Conservation (phyloP, 2,329 filamentous ascomycete species). For the Pseudogymnoascus sp. region DNA sequence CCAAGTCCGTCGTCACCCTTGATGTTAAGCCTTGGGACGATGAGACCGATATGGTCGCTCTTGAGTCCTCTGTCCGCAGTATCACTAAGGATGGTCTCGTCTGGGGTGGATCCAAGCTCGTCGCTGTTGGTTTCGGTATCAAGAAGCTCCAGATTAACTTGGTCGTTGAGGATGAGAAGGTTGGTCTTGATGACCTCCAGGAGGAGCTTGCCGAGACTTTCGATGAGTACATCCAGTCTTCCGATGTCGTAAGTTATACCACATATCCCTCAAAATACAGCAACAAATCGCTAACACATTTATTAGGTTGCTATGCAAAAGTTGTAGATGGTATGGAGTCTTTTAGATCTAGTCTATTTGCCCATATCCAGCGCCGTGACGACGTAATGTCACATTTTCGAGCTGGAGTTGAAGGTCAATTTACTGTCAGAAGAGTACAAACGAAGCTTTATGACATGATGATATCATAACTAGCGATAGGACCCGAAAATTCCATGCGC, state of each 20-base stretch:
- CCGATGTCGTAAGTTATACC: conserved; percentile 58
- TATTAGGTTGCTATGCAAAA: conserved; percentile 72
- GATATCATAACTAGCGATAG: conserved; percentile 21
- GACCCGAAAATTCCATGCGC: conserved; percentile 8
- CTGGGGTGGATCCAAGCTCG: conserved; percentile 87
- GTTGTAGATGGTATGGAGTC: conserved; percentile 50
- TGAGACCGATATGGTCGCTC: conserved; percentile 79
- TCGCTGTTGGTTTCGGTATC: conserved; percentile 92
- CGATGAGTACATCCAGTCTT: conserved; percentile 94
- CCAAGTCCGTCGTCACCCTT: conserved; percentile 92
- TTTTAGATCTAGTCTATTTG: conserved; percentile 19
- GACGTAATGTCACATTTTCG: conserved; percentile 19
- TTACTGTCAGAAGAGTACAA: conserved; percentile 15
- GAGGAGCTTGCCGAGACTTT: conserved; percentile 67
- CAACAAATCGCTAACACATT: conserved; percentile 14
- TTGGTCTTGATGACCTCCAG: conserved; percentile 80
- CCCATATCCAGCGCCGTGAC: conserved; percentile 16
- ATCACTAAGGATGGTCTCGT: conserved; percentile 91
- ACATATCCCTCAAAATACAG: neutral
- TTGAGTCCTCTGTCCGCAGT: conserved; percentile 71
- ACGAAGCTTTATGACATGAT: conserved; percentile 23
- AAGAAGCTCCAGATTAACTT: conserved; percentile 99
- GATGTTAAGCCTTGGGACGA: conserved; percentile 99
- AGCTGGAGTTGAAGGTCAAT: conserved; percentile 18
- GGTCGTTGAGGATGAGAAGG: conserved; percentile 94